These are phyloP conservation scores for Reticulascus tulasneorum DNA, from an alignment of 2,329 filamentous ascomycete species.

Conservation along the genomic window DNA sequence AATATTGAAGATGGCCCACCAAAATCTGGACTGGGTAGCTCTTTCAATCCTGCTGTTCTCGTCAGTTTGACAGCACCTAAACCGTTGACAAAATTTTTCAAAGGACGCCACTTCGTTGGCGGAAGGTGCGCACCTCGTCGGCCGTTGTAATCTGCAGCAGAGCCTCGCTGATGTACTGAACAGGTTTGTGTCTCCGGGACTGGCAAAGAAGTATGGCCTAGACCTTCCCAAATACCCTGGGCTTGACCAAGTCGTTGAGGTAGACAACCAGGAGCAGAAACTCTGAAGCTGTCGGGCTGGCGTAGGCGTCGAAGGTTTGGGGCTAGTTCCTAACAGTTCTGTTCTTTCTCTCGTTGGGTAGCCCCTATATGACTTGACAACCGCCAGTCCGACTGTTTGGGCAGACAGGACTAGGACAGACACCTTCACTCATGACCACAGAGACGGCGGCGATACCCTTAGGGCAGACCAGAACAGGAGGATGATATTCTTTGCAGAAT, in stretches of 20 bases:
- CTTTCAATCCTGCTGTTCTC: conserved; percentile 74
- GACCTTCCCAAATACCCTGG: conserved; percentile 81
- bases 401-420: conserved; percentile 56
- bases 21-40: conserved; percentile 68
- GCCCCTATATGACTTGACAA: conserved; percentile 46
- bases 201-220: conserved; percentile 82
- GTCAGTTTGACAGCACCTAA: conserved; percentile 93
- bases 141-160: neutral
- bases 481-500: conserved; percentile 50
- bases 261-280: conserved; percentile 48
- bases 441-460: conserved; percentile 32
- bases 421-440: conserved; percentile 47
- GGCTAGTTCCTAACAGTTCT: conserved; percentile 7
- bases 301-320: too few relatives aligned
- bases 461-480: conserved; percentile 45
- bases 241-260: conserved; percentile 84
- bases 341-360: conserved; percentile 2
- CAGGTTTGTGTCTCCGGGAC: conserved; percentile 73
- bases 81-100: conserved; percentile 78
- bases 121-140: conserved; percentile 58
- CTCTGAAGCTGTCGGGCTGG: conserved; percentile 38
- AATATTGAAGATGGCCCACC: conserved; percentile 86
- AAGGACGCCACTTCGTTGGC: conserved; percentile 85
- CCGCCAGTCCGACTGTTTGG: conserved; percentile 55
- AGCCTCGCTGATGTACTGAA: conserved; percentile 17